phyloP scores from a whole-genome alignment of 75 land plant genomes.

The Azolla pinnata region DNA sequence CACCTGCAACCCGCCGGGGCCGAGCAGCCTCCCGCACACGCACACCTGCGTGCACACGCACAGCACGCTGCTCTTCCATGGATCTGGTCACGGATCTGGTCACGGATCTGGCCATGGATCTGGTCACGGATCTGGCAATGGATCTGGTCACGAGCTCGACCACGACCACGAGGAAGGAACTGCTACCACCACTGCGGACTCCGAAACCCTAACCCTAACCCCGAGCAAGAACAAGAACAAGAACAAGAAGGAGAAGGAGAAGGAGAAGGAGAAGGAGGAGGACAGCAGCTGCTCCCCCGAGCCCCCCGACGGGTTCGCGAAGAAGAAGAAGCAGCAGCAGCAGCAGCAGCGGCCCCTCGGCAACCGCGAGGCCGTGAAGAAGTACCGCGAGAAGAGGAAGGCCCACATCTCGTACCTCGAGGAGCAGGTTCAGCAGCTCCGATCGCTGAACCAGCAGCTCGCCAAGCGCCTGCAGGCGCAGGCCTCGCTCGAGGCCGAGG shows the following conservation, averaged over 20 bases:
- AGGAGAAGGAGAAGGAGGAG: too few species aligned
- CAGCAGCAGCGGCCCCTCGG: conserved; percentile 62
- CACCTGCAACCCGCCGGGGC: conserved; percentile 89
- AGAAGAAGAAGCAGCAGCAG: conserved; percentile 30
- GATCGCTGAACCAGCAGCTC: conserved; percentile 64
- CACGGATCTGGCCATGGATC: too few species aligned
- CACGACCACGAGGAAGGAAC: too few species aligned
- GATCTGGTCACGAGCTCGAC: too few species aligned
- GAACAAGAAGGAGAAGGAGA: not conserved
- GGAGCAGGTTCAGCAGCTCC: conserved; percentile 64
- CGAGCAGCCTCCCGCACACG: conserved; percentile 78
- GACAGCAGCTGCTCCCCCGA: too few species aligned
- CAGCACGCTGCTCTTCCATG: too few species aligned
- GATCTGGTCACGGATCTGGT: too few species aligned
- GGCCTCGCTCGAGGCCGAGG: conserved; percentile 68
- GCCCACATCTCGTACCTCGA: conserved; percentile 77
- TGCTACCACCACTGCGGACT: too few species aligned
- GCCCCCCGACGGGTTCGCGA: not conserved
- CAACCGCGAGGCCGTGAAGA: conserved; percentile 84
- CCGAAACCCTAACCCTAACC: conserved; percentile 71
- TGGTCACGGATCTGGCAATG: too few species aligned
- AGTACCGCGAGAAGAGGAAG: conserved; percentile 95
- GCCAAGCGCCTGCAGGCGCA: conserved; percentile 67
- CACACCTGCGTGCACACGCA: conserved; percentile 95
- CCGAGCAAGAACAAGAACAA: conserved; percentile 13